Percentiles rank a stretch among this genome's conserved stretches.
phyloP scores from a whole-genome alignment of 148 eudicot genomes.

The Tetragonia tetragonoides region DNA sequence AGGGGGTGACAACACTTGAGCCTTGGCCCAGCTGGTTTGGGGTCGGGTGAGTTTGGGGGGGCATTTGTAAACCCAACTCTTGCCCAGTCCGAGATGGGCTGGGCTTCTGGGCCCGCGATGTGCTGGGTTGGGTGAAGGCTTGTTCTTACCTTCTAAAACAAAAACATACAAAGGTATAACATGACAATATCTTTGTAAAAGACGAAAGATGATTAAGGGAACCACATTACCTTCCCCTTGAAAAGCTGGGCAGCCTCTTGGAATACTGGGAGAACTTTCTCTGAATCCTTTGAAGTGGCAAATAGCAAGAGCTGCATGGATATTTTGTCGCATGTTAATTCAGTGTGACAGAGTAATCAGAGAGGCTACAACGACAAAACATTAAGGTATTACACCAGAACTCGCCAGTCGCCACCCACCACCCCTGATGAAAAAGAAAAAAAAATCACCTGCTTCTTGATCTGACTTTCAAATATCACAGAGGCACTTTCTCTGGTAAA shows the following conservation, averaged over 20 bases:
- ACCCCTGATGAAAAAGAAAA: neutral
- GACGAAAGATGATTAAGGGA: neutral
- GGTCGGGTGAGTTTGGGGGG: no score
- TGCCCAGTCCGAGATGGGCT: no score
- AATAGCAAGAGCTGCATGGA: conserved; percentile 70
- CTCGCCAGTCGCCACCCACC: neutral
- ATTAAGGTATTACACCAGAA: neutral
- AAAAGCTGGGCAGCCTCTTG: conserved; percentile 79
- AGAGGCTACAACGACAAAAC: neutral
- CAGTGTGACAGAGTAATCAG: neutral
- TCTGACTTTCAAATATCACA: conserved; percentile 71
- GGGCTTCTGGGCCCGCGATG: no score
- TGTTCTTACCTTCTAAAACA: no score
- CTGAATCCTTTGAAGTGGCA: conserved; percentile 67
- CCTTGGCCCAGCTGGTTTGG: no score
- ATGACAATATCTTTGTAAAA: neutral
- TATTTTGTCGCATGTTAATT: conserved; percentile 12
- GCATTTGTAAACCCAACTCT: no score
- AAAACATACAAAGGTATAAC: neutral
- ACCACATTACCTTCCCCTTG: conserved; percentile 73
- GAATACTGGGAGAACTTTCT: conserved; percentile 57
- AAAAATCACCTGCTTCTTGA: conserved; percentile 70
- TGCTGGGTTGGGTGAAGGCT: no score
- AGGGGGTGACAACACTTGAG: no score
- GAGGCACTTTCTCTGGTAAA: conserved; percentile 78